phyloP scores from a whole-genome alignment of 495 filamentous ascomycete genomes.

The Aspergillus baeticus region DNA sequence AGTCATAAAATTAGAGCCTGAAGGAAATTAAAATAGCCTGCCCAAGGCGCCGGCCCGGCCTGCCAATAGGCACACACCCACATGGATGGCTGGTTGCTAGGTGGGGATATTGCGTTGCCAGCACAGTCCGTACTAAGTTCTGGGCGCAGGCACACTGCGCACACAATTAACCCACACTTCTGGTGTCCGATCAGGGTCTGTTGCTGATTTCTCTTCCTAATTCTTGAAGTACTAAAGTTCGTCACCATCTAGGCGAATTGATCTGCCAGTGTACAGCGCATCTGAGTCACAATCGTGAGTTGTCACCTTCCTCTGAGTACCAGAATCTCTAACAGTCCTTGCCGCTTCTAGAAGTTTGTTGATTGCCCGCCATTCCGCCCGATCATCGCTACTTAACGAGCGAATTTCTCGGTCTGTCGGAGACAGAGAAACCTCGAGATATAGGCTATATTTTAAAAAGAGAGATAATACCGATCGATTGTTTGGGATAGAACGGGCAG shows the following conservation, averaged over 20 bases:
- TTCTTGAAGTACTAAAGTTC: background rate
- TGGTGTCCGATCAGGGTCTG: conserved; percentile 16
- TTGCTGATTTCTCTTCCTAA: background rate
- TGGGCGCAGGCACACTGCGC: conserved; percentile 10
- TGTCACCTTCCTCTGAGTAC: background rate
- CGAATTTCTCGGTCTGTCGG: background rate
- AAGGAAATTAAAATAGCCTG: background rate
- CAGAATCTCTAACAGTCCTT: background rate
- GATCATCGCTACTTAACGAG: conserved; percentile 2
- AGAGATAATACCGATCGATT: background rate
- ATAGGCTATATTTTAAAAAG: background rate
- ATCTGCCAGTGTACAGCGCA: background rate
- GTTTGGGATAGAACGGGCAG: conserved; percentile 5
- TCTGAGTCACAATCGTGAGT: background rate
- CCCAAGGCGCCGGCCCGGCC: background rate
- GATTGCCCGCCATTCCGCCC: conserved; percentile 22
- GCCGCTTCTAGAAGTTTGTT: conserved; percentile 44
- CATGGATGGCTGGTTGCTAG: conserved; percentile 31
- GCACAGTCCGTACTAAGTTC: background rate
- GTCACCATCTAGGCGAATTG: background rate
- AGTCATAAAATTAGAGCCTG: background rate
- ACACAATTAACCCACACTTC: background rate
- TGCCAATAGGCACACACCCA: conserved; percentile 1
- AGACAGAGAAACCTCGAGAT: background rate
- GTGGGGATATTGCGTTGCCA: conserved; percentile 29